Conservation (phyloP, 495 filamentous ascomycete species). For the Talaromyces ruber region DNA sequence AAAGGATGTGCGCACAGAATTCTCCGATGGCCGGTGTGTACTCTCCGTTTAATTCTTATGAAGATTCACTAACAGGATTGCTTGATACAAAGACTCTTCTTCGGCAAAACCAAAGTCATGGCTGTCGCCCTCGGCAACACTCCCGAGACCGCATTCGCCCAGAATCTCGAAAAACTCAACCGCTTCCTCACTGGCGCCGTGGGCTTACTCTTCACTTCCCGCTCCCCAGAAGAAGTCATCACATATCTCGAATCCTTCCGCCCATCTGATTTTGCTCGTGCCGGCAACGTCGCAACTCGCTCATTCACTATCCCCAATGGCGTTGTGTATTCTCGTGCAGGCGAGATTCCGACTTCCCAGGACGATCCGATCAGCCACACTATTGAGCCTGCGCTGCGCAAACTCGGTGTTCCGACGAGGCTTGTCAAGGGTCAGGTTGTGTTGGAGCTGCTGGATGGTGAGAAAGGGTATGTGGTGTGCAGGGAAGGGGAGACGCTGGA, state of each 20-base stretch:
- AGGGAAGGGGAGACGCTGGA: constrained; percentile 74
- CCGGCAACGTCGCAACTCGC: constrained; percentile 65
- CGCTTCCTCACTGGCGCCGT: constrained; percentile 72
- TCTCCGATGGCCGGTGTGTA: constrained; percentile 73
- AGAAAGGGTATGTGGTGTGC: constrained; percentile 63
- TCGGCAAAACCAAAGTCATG: constrained; percentile 99
- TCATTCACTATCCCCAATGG: constrained; percentile 73
- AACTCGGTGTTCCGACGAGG: constrained; percentile 78
- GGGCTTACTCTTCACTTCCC: constrained; percentile 84
- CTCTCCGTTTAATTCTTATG: neutral
- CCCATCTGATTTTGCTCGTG: constrained; percentile 78
- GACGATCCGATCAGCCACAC: constrained; percentile 83
- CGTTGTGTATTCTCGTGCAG: constrained; percentile 62
- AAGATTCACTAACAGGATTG: neutral
- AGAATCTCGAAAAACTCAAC: constrained; percentile 59
- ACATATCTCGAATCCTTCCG: constrained; percentile 59
- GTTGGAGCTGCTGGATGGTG: constrained; percentile 65
- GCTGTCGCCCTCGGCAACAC: constrained; percentile 75
- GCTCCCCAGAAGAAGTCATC: constrained; percentile 50
- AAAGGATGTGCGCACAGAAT: constrained; percentile 79
- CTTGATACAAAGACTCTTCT: constrained; percentile 66
- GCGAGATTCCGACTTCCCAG: constrained; percentile 66
- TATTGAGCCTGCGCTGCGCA: constrained; percentile 78
- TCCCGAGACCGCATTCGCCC: constrained; percentile 66
- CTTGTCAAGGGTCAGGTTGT: constrained; percentile 82